Evolutionary conservation across 1,284 basidiomycete species (phyloP).

Genomic region (Leccinum proliferum): DNA sequence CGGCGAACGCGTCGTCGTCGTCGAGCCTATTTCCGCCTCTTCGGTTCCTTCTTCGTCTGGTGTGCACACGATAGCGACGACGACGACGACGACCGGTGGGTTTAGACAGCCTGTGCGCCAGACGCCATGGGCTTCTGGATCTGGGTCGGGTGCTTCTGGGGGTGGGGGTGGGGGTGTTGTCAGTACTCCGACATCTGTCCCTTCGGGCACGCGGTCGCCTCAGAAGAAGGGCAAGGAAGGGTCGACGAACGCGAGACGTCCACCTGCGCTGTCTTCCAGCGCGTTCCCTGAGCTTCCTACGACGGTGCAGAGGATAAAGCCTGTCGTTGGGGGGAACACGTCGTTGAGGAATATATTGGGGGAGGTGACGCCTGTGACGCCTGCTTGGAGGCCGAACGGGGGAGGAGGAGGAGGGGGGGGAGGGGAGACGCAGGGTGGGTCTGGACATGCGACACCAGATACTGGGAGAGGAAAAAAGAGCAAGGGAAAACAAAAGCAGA

Average conservation of each 20-base stretch:
- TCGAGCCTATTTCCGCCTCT: constrained; percentile 40
- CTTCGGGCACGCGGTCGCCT: neutral
- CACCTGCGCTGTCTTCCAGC: constrained; percentile 46
- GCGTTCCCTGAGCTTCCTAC: constrained; percentile 68
- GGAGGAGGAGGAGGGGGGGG: neutral
- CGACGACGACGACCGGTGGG: constrained; percentile 6
- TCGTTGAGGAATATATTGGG: constrained; percentile 72
- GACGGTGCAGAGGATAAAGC: constrained; percentile 40
- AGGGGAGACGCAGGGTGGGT: constrained; percentile 9
- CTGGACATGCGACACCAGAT: neutral
- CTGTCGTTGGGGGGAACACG: constrained; percentile 57
- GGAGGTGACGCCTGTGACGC: constrained; percentile 37
- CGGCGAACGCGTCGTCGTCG: constrained; percentile 61
- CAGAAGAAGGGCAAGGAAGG: constrained; percentile 13
- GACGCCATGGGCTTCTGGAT: constrained; percentile 49
- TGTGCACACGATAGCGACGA: neutral
- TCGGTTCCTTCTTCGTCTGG: constrained; percentile 17
- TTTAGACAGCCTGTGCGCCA: constrained; percentile 36
- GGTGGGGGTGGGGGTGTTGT: constrained; percentile 6
- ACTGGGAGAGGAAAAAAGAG: constrained; percentile 62
- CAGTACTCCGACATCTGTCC: constrained; percentile 2
- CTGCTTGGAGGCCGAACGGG: constrained; percentile 41
- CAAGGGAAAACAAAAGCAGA: constrained; percentile 82
- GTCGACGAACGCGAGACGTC: constrained; percentile 5
- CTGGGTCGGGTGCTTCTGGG: constrained; percentile 19